These are phyloP conservation scores for Trichoderma sp. DNA, from an alignment of 2,329 filamentous ascomycete genomes.

Conservation along the genomic window DNA sequence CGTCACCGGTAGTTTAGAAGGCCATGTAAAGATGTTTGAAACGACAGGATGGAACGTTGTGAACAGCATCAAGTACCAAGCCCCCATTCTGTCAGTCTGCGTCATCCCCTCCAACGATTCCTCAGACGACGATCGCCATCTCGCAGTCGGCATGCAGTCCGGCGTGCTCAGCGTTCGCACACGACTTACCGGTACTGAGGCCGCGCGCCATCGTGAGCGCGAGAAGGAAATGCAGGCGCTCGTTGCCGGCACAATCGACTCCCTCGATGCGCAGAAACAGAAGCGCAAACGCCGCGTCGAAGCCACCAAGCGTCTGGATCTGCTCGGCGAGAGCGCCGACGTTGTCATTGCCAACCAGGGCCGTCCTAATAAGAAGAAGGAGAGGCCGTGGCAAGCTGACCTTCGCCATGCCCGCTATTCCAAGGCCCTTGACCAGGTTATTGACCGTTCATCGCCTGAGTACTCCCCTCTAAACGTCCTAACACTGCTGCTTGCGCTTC, in stretches of 20 bases:
- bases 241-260: slow-evolving; percentile 73
- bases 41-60: slow-evolving; percentile 94
- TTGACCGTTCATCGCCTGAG: slow-evolving; percentile 56
- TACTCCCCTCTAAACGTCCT: slow-evolving; percentile 65
- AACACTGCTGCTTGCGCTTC: slow-evolving; percentile 79
- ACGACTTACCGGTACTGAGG: slow-evolving; percentile 80
- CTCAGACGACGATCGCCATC: slow-evolving; percentile 73
- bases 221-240: slow-evolving; percentile 85
- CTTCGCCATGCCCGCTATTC: slow-evolving; percentile 77
- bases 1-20: slow-evolving; percentile 86
- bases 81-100: slow-evolving; percentile 81
- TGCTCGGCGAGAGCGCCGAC: slow-evolving; percentile 80
- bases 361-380: slow-evolving; percentile 54
- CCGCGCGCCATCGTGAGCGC: slow-evolving; percentile 71
- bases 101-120: slow-evolving; percentile 57
- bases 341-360: slow-evolving; percentile 81
- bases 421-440: slow-evolving; percentile 75
- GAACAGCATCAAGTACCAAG: slow-evolving; percentile 89
- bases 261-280: slow-evolving; percentile 70
- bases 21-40: slow-evolving; percentile 96
- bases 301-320: slow-evolving; percentile 65
- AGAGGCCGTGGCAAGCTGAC: slow-evolving; percentile 77
- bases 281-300: slow-evolving; percentile 64
- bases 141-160: slow-evolving; percentile 92
- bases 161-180: slow-evolving; percentile 90